These are phyloP conservation scores for Colletotrichum noveboracense DNA, from an alignment of 2,329 filamentous ascomycete genomes.

Conservation along the genomic window DNA sequence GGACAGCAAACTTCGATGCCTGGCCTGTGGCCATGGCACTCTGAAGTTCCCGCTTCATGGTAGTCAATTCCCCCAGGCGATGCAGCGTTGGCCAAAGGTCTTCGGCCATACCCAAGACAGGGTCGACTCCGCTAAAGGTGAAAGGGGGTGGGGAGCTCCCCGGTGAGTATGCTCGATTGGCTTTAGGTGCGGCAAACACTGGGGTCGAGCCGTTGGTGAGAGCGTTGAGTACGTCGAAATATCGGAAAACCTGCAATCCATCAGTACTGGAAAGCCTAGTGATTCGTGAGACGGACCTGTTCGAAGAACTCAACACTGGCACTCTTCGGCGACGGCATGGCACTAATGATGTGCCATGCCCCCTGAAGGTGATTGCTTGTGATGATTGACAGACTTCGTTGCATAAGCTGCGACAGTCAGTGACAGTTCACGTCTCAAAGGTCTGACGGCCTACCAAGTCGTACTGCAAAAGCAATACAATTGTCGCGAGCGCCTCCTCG, in stretches of 20 bases:
- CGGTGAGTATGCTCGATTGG: background rate
- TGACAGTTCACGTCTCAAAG: background rate
- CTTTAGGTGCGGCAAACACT: constrained; percentile 1
- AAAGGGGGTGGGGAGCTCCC: background rate
- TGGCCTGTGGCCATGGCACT: background rate
- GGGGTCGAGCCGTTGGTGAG: constrained; percentile 2
- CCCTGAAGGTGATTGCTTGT: constrained; percentile 11
- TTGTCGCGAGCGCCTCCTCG: constrained; percentile 14
- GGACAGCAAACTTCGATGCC: constrained; percentile 5
- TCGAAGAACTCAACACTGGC: constrained; percentile 15
- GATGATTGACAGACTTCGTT: constrained; percentile 2
- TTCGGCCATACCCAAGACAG: constrained; percentile 12
- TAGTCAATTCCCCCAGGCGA: constrained; percentile 8
- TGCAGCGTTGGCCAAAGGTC: constrained; percentile 17
- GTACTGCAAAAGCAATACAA: constrained; percentile 18
- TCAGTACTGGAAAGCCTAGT: background rate
- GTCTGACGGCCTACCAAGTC: constrained; percentile 1
- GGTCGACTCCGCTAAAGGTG: background rate
- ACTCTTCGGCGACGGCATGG: background rate
- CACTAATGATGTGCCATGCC: constrained; percentile 10
- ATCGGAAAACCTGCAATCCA: constrained; percentile 8
- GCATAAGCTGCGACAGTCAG: constrained; percentile 9
- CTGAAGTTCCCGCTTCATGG: constrained; percentile 11
- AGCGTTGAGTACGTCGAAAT: constrained; percentile 20
- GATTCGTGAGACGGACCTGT: background rate